Evolutionary conservation across 2,329 filamentous ascomycete species (phyloP), one percentile per base, ranked within the genome.

Genomic region (Hymenoscyphus repandus): DNA sequence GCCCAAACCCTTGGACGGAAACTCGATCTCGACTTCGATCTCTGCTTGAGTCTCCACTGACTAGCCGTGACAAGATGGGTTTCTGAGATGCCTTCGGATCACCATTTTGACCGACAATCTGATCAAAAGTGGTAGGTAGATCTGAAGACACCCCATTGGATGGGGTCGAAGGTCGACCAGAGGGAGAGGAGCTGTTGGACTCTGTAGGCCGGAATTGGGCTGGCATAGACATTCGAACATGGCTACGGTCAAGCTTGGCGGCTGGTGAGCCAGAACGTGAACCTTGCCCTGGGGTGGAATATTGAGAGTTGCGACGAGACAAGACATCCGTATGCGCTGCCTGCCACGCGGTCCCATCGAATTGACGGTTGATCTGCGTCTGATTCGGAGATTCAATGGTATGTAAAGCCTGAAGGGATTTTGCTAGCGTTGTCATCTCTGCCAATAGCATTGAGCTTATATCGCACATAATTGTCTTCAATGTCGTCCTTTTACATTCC

Each of bases 141-240:
- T 55, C 52, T 17, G 56, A 51, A 12, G 48, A 37, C 13, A 43
- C 15, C n/a, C 56, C 51, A 49, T 58, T 62, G 12, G 51, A 69
- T 43, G 65, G 64, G 47, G 66, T 68, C 57, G 65, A 70, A 27
- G 72, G 70, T 45, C 70, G 68, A 17, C 60, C 50, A 62, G 49
- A 60, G 52, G 55, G 58, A 43, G 56, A 58, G 30, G 62, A 60
- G 15, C 50, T 54, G 38, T 55, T 63, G 9, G 64, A 62, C 42
- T 63, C 59, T 41, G 65, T 47, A 61, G 40, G 66, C 2, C 68
- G 71, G 40, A 74, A 70, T 5, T 67, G 70, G 51, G 79, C 78
- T 12, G 88, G 89, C 84, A 92, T 87, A 1, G 89, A 92, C 86
- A 92, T 90, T 55, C 89, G 84, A 52, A 80, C 74, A 40, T 82